These are phyloP conservation scores for Jimgerdemannia lactiflua DNA, from an alignment of 192 early-diverging fungal species.

Conservation along the genomic window DNA sequence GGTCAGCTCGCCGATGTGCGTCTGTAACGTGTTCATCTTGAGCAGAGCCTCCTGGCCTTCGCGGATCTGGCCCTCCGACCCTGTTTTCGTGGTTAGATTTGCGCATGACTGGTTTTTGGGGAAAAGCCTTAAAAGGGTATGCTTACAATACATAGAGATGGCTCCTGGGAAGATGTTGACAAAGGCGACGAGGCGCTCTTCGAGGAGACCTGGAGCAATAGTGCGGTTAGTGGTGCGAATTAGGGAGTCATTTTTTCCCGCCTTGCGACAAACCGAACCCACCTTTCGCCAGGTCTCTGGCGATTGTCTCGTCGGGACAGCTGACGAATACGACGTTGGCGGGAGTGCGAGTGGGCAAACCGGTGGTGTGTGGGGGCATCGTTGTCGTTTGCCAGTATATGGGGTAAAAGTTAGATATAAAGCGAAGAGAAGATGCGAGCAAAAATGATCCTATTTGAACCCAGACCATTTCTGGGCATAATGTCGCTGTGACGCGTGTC, in stretches of 20 bases:
- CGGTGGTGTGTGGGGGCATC: neutral
- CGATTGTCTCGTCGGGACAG: neutral
- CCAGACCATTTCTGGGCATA: too few relatives aligned
- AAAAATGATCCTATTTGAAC: too few relatives aligned
- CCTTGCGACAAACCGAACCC: neutral
- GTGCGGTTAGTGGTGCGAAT: neutral
- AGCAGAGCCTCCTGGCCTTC: neutral
- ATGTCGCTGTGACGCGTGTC: too few relatives aligned
- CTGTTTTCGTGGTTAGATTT: neutral
- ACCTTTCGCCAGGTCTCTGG: neutral
- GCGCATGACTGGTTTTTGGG: too few relatives aligned
- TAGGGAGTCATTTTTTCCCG: neutral
- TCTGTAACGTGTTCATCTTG: neutral
- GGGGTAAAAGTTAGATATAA: neutral
- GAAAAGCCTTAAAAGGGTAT: neutral
- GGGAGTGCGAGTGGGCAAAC: neutral
- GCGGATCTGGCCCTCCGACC: neutral
- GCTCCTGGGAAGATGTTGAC: neutral
- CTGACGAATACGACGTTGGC: neutral
- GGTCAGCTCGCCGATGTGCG: neutral
- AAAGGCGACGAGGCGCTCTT: neutral
- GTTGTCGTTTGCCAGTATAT: neutral
- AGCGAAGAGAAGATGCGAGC: too few relatives aligned
- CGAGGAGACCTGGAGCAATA: neutral
- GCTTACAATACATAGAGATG: neutral